These are phyloP conservation scores for Falciphora oryzae DNA, from an alignment of 2,329 filamentous ascomycete species.

Conservation along the genomic window DNA sequence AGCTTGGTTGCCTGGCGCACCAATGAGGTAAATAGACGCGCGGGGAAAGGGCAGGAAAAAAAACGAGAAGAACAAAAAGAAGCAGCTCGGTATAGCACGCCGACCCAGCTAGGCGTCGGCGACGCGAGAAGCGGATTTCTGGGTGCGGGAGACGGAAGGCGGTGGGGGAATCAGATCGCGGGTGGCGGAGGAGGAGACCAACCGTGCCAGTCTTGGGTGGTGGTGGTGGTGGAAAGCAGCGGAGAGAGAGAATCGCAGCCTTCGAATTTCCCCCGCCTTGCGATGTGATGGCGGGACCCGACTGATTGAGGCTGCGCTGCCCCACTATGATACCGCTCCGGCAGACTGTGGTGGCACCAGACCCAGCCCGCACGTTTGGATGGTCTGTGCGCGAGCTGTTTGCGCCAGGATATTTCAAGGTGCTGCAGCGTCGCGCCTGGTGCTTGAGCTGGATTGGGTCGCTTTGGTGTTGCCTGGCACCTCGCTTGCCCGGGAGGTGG, in stretches of 20 bases:
- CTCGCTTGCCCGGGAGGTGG: too few species aligned
- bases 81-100: neutral
- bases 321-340: conserved; percentile 11
- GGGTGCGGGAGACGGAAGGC: neutral
- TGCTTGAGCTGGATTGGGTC: too few species aligned
- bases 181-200: neutral
- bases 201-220: conserved; percentile 1
- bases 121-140: neutral
- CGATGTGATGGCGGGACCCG: conserved; percentile 32
- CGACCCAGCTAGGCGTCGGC: neutral
- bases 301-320: conserved; percentile 12
- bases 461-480: too few species aligned
- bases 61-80: neutral
- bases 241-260: conserved; percentile 7
- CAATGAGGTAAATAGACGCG: conserved; percentile 1
- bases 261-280: conserved; percentile 18
- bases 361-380: neutral
- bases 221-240: conserved; percentile 6
- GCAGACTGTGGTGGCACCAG: neutral
- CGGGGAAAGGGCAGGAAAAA: neutral
- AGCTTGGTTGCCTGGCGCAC: conserved; percentile 1
- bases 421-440: neutral
- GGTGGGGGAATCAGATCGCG: conserved; percentile 3
- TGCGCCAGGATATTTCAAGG: neutral
- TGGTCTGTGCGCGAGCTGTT: conserved; percentile 2